A percentile compares a stretch with the other conserved stretches of the same genome.
phyloP scores from a whole-genome alignment of 129 eudicot species.

The Arctium minus region DNA sequence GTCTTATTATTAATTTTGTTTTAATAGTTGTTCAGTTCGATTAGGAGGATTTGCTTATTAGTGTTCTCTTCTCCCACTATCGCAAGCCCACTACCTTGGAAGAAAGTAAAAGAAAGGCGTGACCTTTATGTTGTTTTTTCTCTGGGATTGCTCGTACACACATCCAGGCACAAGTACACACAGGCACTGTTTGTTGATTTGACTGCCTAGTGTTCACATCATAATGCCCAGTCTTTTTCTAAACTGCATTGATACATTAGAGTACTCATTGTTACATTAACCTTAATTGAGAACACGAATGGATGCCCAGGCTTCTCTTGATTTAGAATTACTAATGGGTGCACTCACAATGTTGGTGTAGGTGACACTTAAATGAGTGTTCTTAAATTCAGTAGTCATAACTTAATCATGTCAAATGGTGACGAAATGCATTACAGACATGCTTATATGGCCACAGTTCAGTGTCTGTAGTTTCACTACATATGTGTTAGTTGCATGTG shows the following conservation, averaged over 20 bases:
- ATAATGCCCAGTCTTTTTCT: background rate
- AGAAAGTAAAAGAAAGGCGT: slow-evolving; percentile 6
- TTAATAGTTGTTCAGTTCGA: background rate
- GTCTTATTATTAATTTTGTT: background rate
- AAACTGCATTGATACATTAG: background rate
- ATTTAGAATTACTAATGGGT: background rate
- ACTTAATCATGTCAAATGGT: slow-evolving; percentile 1
- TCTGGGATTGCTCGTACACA: background rate
- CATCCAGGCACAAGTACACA: background rate
- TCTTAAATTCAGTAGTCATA: background rate
- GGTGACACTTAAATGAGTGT: background rate
- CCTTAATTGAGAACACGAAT: background rate
- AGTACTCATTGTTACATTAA: background rate
- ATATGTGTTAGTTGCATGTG: background rate
- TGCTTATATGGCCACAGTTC: slow-evolving; percentile 4
- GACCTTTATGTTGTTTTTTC: background rate
- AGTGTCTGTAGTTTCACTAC: background rate
- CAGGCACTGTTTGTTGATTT: background rate
- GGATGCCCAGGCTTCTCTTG: background rate
- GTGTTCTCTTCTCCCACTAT: background rate
- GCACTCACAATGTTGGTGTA: slow-evolving; percentile 13
- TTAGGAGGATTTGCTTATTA: background rate
- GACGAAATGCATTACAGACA: slow-evolving; percentile 4
- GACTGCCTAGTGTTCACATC: slow-evolving; percentile 2
- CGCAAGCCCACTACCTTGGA: background rate